phyloP scores from a whole-genome alignment of 768 basidiomycete species.

The Pisolithus tinctorius region DNA sequence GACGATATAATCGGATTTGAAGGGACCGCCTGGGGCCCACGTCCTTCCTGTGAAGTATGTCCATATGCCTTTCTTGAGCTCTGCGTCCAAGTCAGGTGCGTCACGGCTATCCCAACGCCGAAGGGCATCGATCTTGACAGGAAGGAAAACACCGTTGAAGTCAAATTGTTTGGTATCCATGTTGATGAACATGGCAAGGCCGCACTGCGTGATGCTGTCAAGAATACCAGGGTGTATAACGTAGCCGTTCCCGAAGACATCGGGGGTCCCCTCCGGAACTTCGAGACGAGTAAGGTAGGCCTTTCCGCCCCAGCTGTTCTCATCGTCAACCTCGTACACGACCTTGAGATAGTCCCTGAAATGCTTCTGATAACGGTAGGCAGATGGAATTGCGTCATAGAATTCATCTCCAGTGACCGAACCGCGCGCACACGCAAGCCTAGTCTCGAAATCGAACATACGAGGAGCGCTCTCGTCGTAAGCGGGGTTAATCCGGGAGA shows the following conservation, averaged over 20 bases:
- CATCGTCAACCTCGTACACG: constrained; percentile 23
- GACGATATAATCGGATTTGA: constrained; percentile 21
- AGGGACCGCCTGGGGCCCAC: constrained; percentile 18
- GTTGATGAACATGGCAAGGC: constrained; percentile 23
- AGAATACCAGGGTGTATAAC: constrained; percentile 28
- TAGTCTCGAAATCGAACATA: constrained; percentile 17
- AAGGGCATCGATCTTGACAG: constrained; percentile 24
- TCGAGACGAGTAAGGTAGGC: constrained; percentile 20
- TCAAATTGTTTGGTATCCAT: constrained; percentile 22
- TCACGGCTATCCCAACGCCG: constrained; percentile 25
- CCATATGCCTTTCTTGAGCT: constrained; percentile 25
- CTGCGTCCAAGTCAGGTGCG: constrained; percentile 17
- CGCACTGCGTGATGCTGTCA: constrained; percentile 27
- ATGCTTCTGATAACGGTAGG: constrained; percentile 13
- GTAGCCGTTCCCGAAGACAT: constrained; percentile 26
- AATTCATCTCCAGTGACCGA: constrained; percentile 12
- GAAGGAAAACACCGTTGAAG: constrained; percentile 26
- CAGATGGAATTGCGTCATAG: constrained; percentile 9
- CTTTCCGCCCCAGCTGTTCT: constrained; percentile 20
- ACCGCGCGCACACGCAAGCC: constrained; percentile 10
- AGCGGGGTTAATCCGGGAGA: constrained; percentile 21
- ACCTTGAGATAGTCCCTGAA: constrained; percentile 23
- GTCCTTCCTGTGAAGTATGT: constrained; percentile 19
- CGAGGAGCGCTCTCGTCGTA: constrained; percentile 17
- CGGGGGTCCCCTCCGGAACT: constrained; percentile 15